Conservation (phyloP, 2,329 filamentous ascomycete species). For the Pseudocercospora cruenta region DNA sequence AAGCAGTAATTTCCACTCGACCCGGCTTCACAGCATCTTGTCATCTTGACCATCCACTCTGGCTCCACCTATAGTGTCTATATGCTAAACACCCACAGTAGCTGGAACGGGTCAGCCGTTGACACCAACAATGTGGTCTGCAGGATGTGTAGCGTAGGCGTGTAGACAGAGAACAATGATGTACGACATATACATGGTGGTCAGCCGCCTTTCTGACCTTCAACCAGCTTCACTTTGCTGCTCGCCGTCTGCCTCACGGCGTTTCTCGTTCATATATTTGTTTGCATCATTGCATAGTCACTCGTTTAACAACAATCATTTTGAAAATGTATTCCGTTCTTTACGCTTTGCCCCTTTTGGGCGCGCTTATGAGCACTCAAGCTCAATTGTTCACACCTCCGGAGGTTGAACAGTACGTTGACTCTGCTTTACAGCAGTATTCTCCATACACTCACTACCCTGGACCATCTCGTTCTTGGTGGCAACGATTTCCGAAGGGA, state of each 20-base stretch:
- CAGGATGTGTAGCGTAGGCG: background rate
- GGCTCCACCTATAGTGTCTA: background rate
- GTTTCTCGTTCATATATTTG: background rate
- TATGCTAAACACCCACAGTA: background rate
- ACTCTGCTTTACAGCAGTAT: background rate
- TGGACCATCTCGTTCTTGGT: conserved; percentile 16
- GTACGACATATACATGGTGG: background rate
- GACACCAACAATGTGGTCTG: conserved; percentile 2
- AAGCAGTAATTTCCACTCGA: conserved; percentile 3
- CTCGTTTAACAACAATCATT: conserved; percentile 8
- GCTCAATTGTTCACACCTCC: conserved; percentile 18
- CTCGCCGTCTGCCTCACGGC: conserved; percentile 3
- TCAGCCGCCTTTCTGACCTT: conserved; percentile 8
- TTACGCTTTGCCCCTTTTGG: conserved; percentile 17
- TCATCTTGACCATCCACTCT: background rate
- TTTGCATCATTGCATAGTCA: background rate
- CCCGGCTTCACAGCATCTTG: background rate
- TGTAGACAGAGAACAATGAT: background rate
- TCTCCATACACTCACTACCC: conserved; percentile 7
- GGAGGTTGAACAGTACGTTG: conserved; percentile 9
- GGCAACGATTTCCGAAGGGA: conserved; percentile 7
- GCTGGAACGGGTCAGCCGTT: background rate
- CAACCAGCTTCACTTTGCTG: conserved; percentile 20
- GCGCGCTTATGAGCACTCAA: conserved; percentile 25
- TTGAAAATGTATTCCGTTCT: conserved; percentile 21